Percentiles rank a stretch among this genome's conserved stretches.
phyloP scores from a whole-genome alignment of 2,329 filamentous ascomycete species.

The Drechslerella coelobrocha region DNA sequence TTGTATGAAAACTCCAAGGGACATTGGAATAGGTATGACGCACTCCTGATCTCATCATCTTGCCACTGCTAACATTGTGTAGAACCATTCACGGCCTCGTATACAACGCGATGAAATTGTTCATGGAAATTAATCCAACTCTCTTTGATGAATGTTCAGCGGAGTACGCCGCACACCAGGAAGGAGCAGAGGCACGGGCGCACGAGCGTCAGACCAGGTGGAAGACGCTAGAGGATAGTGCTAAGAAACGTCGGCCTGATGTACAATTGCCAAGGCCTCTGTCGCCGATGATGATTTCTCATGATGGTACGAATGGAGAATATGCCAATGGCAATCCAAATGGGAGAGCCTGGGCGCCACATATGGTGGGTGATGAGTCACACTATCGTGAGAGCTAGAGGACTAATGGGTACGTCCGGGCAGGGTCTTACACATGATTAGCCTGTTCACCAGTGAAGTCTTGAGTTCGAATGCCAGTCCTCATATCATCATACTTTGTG shows the following conservation, averaged over 20 bases:
- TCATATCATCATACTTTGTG: background rate
- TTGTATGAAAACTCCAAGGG: slow-evolving; percentile 99
- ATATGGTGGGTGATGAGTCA: slow-evolving; percentile 43
- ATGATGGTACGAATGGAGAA: slow-evolving; percentile 37
- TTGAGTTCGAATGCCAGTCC: slow-evolving; percentile 12
- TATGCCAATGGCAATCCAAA: slow-evolving; percentile 43
- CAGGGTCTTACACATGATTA: slow-evolving; percentile 47
- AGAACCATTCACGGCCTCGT: slow-evolving; percentile 99
- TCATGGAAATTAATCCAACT: slow-evolving; percentile 99
- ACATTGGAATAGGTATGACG: slow-evolving; percentile 88
- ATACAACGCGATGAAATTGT: slow-evolving; percentile 99
- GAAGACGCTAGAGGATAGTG: slow-evolving; percentile 77
- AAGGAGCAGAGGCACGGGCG: slow-evolving; percentile 84
- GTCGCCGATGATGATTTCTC: slow-evolving; percentile 48
- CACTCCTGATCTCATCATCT: background rate
- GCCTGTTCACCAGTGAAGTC: slow-evolving; percentile 2
- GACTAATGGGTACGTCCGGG: slow-evolving; percentile 35
- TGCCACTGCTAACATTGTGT: slow-evolving; percentile 56
- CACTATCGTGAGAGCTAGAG: slow-evolving; percentile 26
- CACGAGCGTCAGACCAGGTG: slow-evolving; percentile 83
- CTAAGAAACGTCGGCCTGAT: slow-evolving; percentile 40
- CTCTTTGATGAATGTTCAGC: slow-evolving; percentile 98
- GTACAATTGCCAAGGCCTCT: slow-evolving; percentile 29
- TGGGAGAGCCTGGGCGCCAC: slow-evolving; percentile 44
- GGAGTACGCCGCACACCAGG: slow-evolving; percentile 96